Conservation (phyloP, 257 asterid species). For the Lavandula angustifolia region DNA sequence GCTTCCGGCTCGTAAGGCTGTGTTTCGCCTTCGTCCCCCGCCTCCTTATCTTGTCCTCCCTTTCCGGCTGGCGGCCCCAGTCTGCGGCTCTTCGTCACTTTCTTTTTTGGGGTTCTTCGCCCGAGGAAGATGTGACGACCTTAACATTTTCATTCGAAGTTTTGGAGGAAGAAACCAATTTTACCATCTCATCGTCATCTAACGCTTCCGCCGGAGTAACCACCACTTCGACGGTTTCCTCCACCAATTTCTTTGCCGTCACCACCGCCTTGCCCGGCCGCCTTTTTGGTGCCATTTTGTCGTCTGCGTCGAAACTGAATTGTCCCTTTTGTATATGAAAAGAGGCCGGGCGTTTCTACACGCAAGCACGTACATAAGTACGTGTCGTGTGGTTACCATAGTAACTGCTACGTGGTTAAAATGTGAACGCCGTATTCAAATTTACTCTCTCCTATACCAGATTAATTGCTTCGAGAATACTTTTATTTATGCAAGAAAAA, state of each 20-base stretch:
- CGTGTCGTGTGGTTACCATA: slow-evolving; percentile 32
- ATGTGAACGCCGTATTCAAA: background rate
- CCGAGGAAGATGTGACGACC: slow-evolving; percentile 32
- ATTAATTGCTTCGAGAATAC: too few relatives aligned
- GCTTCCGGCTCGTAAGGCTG: slow-evolving; percentile 33
- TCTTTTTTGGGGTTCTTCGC: too few relatives aligned
- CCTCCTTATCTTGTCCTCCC: too few relatives aligned
- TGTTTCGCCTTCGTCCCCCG: slow-evolving; percentile 34
- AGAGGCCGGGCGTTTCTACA: background rate
- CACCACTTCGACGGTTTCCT: slow-evolving; percentile 58
- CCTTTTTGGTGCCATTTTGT: slow-evolving; percentile 63
- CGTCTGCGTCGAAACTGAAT: too few relatives aligned
- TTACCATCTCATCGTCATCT: slow-evolving; percentile 3
- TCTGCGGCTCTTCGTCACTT: too few relatives aligned
- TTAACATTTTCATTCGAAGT: slow-evolving; percentile 40
- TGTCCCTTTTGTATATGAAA: too few relatives aligned
- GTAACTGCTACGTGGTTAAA: slow-evolving; percentile 55
- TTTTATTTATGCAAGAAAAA: too few relatives aligned
- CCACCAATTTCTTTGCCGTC: slow-evolving; percentile 55
- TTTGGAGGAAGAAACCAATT: slow-evolving; percentile 39
- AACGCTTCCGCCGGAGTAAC: slow-evolving; percentile 40
- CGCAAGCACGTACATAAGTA: slow-evolving; percentile 45
- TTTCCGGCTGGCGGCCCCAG: too few relatives aligned
- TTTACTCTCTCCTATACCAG: too few relatives aligned
- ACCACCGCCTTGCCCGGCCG: slow-evolving; percentile 49